Base-by-base conservation (phyloP, 352 stramenopile genomes). In the Thalassiosira hispida region DNA sequence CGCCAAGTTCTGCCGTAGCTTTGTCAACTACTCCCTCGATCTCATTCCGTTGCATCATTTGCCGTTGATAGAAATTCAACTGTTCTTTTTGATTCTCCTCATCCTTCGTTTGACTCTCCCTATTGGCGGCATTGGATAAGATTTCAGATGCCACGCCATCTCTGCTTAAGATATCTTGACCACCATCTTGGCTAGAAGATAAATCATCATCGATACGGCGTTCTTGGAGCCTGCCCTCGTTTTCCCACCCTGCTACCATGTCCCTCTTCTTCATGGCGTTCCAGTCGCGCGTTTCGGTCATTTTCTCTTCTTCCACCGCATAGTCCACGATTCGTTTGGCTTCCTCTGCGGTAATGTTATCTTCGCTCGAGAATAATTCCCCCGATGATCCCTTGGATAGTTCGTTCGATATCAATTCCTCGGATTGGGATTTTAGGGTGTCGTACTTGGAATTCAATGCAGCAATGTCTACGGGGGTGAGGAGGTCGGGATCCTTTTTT, bases 381-480 rank as follows among this genome's bases (percentile, higher is more conserved):
- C 20, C 18, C 31, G 16, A 11, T n/a, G 2, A 7, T 18, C 22
- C 40, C 44, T 25, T 20, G 20, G 40, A 22, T 3, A 73, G 27
- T 18, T 73, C 64, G 5, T 63, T 12, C 7, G 1, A 16, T 16
- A 61, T 59, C 1, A 31, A 6, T 5, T 73, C 47, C 25, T 64
- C 51, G 0, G 64, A 49, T n/a, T 11, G 1, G 6, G 7, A 8
- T 38, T 44, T 38, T 0, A 63, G 18, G 7, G 5, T 20, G 9
- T 73, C 64, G 44, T 69, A 77, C 56, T 67, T 68, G 67, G 56
- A 33, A 38, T 77, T 56, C 14, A 77, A 47, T 22, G 5, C 31
- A 38, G 31, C 3, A 8, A 38, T 35, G 33, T 66, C 9, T 52
- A 20, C 33, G 9, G 11, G 18, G 12, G 57, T 29, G 31, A 66